Percentiles rank a stretch among this genome's conserved stretches.
Evolutionary conservation across 1,139 yeast genomes (phyloP).

Genomic region (Pichia sp.): DNA sequence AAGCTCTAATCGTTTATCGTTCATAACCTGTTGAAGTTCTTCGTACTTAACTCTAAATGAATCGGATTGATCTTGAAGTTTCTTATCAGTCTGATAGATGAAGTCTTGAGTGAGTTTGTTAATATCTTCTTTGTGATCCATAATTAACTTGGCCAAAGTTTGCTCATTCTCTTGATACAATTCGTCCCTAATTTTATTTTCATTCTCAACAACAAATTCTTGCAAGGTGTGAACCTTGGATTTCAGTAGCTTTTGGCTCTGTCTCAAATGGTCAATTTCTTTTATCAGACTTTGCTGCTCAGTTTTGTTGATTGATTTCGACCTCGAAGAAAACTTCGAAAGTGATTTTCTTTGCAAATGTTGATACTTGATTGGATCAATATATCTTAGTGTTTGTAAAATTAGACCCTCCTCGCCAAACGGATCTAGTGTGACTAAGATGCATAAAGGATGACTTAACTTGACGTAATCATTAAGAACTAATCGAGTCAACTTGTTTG

Average conservation of each 20-base stretch:
- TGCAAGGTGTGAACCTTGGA: constrained; percentile 20
- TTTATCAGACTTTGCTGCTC: constrained; percentile 13
- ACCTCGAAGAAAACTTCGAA: not conserved
- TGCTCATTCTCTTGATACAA: constrained; percentile 24
- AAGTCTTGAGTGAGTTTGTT: constrained; percentile 15
- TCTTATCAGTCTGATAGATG: constrained; percentile 17
- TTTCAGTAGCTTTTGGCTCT: constrained; percentile 20
- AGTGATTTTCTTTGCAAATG: constrained; percentile 22
- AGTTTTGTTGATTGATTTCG: constrained; percentile 8
- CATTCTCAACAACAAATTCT: constrained; percentile 23
- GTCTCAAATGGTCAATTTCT: constrained; percentile 25
- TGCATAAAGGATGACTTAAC: constrained; percentile 30
- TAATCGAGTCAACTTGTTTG: constrained; percentile 45
- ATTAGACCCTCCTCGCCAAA: constrained; percentile 52
- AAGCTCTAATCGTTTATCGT: constrained; percentile 13
- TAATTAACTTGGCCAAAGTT: constrained; percentile 19
- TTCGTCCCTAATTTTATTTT: constrained; percentile 22
- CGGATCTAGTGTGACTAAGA: constrained; percentile 60
- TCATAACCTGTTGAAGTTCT: constrained; percentile 4
- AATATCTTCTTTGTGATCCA: constrained; percentile 22
- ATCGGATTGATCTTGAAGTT: constrained; percentile 24
- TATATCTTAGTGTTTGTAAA: constrained; percentile 41
- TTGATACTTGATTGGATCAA: constrained; percentile 34
- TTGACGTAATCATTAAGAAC: constrained; percentile 43
- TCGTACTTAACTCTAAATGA: constrained; percentile 18